These are phyloP conservation scores for Vickermania spadyakhi DNA, from an alignment of 208 protist genomes.

Conservation along the genomic window DNA sequence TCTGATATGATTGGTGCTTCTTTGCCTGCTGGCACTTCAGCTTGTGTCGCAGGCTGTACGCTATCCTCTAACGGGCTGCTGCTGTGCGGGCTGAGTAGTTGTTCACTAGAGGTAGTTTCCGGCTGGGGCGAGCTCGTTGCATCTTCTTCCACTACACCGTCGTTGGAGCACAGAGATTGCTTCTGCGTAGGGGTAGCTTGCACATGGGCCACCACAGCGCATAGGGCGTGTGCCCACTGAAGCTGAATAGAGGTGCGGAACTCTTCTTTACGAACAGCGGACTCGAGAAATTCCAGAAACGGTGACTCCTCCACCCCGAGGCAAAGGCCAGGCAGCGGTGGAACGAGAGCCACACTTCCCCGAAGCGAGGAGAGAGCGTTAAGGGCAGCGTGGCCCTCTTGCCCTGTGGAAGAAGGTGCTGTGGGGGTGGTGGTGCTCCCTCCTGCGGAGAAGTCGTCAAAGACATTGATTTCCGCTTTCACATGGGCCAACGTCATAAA, in stretches of 20 bases:
- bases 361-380: not conserved
- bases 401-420: not conserved
- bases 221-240: not conserved
- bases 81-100: no score
- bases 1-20: no score
- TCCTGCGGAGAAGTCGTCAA: slow-evolving; percentile 17
- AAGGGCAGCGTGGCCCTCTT: not conserved
- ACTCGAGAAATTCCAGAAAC: slow-evolving; percentile 2
- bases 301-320: not conserved
- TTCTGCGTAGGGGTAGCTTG: no score
- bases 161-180: no score
- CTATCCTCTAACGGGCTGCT: no score
- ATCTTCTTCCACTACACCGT: no score
- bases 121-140: no score
- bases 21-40: no score
- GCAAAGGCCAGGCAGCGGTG: slow-evolving; percentile 5
- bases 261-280: not conserved
- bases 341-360: not conserved
- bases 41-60: no score
- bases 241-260: not conserved
- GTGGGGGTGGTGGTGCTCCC: not conserved
- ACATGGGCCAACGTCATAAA: slow-evolving; percentile 33
- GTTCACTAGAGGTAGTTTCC: no score
- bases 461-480: slow-evolving; percentile 28
- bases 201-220: no score